Evolutionary conservation across 352 stramenopile species (phyloP).

Genomic region (Saprolegnia diclina): DNA sequence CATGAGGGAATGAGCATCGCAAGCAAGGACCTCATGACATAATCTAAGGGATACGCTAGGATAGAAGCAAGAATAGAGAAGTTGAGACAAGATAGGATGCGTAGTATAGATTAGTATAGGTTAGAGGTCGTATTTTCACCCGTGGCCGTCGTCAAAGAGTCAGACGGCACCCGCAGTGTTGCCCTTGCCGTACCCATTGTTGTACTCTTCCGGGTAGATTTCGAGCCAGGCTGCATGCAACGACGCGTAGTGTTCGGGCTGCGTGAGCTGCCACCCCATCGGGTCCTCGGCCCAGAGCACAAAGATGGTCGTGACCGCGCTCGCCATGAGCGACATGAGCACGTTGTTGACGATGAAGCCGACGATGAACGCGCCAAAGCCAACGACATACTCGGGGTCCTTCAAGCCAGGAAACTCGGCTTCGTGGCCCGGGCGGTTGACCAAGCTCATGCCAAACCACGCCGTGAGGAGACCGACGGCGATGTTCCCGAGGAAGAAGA

Average conservation of each 20-base stretch:
- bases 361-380: conserved; percentile 63
- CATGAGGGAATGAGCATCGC: no score
- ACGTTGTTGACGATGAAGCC: conserved; percentile 69
- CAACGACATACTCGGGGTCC: conserved; percentile 58
- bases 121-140: no score
- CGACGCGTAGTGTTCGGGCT: conserved; percentile 57
- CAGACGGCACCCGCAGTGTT: background rate
- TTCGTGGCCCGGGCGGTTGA: conserved; percentile 39
- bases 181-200: conserved; percentile 64
- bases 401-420: conserved; percentile 51
- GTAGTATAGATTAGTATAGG: no score
- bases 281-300: conserved; percentile 81
- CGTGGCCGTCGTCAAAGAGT: background rate
- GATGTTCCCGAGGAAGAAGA: conserved; percentile 81
- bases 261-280: conserved; percentile 63
- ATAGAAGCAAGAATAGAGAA: no score
- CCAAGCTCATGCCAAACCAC: conserved; percentile 43
- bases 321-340: conserved; percentile 69
- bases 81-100: no score
- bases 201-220: conserved; percentile 80
- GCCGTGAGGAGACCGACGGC: conserved; percentile 60
- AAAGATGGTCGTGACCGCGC: conserved; percentile 76
- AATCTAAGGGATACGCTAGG: no score
- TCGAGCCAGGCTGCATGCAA: conserved; percentile 73
- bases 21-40: no score